Evolutionary conservation across 345 rosid genomes (phyloP).

Genomic region (Syzygium oleosum): DNA sequence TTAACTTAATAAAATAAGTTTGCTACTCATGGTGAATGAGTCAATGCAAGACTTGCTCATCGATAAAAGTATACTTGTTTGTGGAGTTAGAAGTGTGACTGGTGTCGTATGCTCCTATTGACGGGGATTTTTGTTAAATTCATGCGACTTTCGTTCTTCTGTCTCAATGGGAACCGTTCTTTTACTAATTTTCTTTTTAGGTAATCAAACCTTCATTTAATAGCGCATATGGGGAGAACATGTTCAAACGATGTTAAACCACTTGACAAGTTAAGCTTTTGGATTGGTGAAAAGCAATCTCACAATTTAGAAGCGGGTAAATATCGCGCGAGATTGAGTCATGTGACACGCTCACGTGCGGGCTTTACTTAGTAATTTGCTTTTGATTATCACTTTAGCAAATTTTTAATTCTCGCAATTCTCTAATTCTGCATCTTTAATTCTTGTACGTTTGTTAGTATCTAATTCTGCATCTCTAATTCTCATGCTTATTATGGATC

Average conservation of each 20-base stretch:
- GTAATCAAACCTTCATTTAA: neutral
- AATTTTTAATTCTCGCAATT: neutral
- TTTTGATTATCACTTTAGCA: neutral
- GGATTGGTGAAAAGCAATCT: neutral
- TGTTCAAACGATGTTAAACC: neutral
- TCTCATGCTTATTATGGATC: neutral
- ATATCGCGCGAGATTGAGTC: neutral
- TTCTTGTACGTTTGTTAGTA: neutral
- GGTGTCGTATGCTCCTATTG: neutral
- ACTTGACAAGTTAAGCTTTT: neutral
- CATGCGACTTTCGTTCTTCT: neutral
- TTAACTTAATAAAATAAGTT: neutral
- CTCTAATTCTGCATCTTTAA: neutral
- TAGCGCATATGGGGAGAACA: neutral
- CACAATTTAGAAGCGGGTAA: neutral
- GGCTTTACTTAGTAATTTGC: neutral
- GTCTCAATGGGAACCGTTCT: neutral
- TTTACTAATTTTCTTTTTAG: neutral
- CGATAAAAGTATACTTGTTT: neutral
- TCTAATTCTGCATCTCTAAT: neutral
- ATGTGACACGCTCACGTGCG: neutral
- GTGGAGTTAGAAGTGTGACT: neutral
- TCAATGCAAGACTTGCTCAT: neutral
- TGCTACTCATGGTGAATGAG: neutral
- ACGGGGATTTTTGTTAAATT: neutral